Conservation (phyloP, 768 basidiomycete species). For the Panus rudis region DNA sequence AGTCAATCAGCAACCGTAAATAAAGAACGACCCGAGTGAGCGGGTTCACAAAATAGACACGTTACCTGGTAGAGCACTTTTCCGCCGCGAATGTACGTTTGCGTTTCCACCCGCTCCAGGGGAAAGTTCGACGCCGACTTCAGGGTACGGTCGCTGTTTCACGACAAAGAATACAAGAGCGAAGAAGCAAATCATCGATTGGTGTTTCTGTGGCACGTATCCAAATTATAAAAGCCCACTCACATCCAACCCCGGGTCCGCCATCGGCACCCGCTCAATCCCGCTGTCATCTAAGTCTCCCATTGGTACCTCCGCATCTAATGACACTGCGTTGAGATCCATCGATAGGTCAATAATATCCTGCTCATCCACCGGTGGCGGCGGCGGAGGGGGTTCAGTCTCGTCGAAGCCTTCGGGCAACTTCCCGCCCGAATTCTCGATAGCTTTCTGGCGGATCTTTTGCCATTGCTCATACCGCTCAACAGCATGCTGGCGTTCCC, state of each 20-base stretch:
- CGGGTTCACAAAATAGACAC: conserved; percentile 14
- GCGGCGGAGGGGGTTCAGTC: conserved; percentile 65
- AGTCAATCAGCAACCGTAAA: too few relatives aligned
- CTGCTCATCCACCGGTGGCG: conserved; percentile 73
- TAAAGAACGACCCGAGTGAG: too few relatives aligned
- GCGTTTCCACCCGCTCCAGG: conserved; percentile 32
- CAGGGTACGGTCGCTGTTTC: conserved; percentile 57
- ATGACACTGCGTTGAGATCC: conserved; percentile 78
- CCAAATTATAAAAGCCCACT: conserved; percentile 31
- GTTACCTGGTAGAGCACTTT: conserved; percentile 87
- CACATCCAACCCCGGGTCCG: conserved; percentile 84
- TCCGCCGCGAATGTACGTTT: conserved; percentile 84
- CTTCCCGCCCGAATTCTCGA: conserved; percentile 62
- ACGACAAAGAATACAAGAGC: conserved; percentile 11
- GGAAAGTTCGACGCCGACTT: conserved; percentile 56
- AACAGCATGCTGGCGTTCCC: conserved; percentile 84
- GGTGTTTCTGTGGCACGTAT: conserved; percentile 12
- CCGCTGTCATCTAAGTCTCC: conserved; percentile 72
- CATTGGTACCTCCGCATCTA: conserved; percentile 56
- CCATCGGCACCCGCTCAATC: conserved; percentile 85
- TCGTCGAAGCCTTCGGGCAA: conserved; percentile 68
- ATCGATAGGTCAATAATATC: conserved; percentile 87
- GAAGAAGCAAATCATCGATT: neutral
- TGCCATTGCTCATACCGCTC: conserved; percentile 88
- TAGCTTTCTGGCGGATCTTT: conserved; percentile 69